phyloP scores from a whole-genome alignment of 179 eudicot genomes.

The Vitellaria paradoxa region DNA sequence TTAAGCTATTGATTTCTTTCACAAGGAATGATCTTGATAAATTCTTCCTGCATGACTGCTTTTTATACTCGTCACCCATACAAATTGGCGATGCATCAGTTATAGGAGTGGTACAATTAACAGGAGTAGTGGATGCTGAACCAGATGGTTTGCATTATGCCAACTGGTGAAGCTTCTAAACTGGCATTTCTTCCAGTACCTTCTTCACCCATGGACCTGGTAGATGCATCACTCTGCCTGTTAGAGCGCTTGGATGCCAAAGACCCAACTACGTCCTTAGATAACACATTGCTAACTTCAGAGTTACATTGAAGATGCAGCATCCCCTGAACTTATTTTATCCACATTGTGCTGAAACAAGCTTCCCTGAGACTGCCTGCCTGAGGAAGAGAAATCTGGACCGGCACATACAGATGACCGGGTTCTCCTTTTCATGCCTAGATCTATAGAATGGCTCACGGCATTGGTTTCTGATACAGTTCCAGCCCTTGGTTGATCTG shows the following conservation, averaged over 20 bases:
- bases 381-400: constrained; percentile 10
- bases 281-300: constrained; percentile 2
- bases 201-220: constrained; percentile 19
- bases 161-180: constrained; percentile 36
- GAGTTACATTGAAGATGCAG: background rate
- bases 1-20: constrained; percentile 47
- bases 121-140: constrained; percentile 48
- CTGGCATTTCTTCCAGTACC: constrained; percentile 20
- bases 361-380: constrained; percentile 3
- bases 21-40: constrained; percentile 38
- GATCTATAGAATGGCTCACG: background rate
- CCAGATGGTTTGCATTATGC: constrained; percentile 25
- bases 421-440: constrained; percentile 5
- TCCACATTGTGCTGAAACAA: constrained; percentile 4
- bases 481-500: constrained; percentile 13
- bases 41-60: constrained; percentile 66
- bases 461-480: background rate
- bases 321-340: constrained; percentile 11
- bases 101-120: constrained; percentile 38
- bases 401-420: constrained; percentile 18
- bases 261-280: constrained; percentile 1
- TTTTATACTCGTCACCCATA: constrained; percentile 67
- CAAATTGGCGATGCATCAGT: constrained; percentile 69
- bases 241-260: constrained; percentile 14
- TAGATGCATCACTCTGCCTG: constrained; percentile 23